Evolutionary conservation across 352 stramenopile species (phyloP).

Genomic region (Phytopythium vexans): DNA sequence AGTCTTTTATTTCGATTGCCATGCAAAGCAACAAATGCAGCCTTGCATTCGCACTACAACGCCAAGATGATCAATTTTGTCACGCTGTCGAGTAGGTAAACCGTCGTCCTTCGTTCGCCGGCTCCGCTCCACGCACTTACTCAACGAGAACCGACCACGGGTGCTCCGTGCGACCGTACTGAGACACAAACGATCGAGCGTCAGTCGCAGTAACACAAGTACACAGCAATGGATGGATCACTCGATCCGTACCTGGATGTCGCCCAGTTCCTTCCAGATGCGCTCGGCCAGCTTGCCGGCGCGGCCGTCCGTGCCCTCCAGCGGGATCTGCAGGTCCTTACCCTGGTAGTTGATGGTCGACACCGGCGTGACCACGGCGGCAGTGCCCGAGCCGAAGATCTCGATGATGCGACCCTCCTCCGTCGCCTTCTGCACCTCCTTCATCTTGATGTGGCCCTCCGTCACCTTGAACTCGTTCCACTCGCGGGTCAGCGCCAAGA

Average conservation of each 20-base stretch:
- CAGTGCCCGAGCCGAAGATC: slow-evolving; percentile 95
- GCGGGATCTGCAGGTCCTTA: slow-evolving; percentile 89
- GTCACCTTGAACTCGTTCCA: slow-evolving; percentile 95
- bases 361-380: slow-evolving; percentile 93
- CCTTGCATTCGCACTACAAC: too few species aligned
- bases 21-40: too few species aligned
- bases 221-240: not conserved
- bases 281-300: slow-evolving; percentile 84
- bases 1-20: too few species aligned
- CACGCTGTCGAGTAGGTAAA: too few species aligned
- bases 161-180: slow-evolving; percentile 53
- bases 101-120: too few species aligned
- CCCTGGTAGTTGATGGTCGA: slow-evolving; percentile 94
- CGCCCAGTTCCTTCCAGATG: slow-evolving; percentile 87
- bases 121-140: slow-evolving; percentile 21
- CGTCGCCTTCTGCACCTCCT: slow-evolving; percentile 91
- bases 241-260: slow-evolving; percentile 65
- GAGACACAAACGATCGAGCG: not conserved
- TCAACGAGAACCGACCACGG: slow-evolving; percentile 53
- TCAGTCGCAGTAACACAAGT: not conserved
- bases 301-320: slow-evolving; percentile 79
- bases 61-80: too few species aligned
- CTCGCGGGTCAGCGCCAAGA: slow-evolving; percentile 89
- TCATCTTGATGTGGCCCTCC: slow-evolving; percentile 94
- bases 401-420: slow-evolving; percentile 91